Evolutionary conservation across 345 rosid species (phyloP).

Genomic region (Brassica carinata): DNA sequence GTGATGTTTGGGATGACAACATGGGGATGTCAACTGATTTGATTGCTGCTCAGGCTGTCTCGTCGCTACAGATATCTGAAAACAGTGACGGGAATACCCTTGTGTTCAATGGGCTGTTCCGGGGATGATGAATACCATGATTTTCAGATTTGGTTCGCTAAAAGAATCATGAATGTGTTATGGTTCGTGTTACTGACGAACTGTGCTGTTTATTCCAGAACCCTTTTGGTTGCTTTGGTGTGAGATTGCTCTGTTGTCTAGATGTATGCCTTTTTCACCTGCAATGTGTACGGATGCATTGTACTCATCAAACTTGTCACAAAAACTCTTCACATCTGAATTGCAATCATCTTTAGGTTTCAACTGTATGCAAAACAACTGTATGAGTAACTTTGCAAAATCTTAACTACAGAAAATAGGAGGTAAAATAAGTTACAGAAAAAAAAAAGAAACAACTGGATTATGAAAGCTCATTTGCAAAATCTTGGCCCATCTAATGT

Average conservation of each 20-base stretch:
- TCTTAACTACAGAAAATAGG: too few species aligned
- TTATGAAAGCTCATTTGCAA: neutral
- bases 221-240: neutral
- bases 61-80: slow-evolving; percentile 79
- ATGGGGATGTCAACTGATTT: slow-evolving; percentile 59
- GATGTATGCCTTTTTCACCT: too few species aligned
- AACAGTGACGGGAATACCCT: slow-evolving; percentile 29
- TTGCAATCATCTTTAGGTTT: too few species aligned
- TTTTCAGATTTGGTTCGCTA: neutral
- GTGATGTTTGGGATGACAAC: neutral
- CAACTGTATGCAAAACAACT: too few species aligned
- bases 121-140: slow-evolving; percentile 32
- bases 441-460: neutral
- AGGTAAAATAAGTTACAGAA: too few species aligned
- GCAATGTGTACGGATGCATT: too few species aligned
- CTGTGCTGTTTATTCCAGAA: neutral
- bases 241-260: neutral
- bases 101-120: slow-evolving; percentile 50
- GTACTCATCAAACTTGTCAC: too few species aligned
- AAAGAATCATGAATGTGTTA: neutral
- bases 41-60: slow-evolving; percentile 82
- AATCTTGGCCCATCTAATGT: neutral
- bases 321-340: too few species aligned
- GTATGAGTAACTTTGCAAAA: too few species aligned
- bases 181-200: neutral